These are phyloP conservation scores for Peniophora sp. DNA, from an alignment of 1,284 basidiomycete species.

Conservation along the genomic window DNA sequence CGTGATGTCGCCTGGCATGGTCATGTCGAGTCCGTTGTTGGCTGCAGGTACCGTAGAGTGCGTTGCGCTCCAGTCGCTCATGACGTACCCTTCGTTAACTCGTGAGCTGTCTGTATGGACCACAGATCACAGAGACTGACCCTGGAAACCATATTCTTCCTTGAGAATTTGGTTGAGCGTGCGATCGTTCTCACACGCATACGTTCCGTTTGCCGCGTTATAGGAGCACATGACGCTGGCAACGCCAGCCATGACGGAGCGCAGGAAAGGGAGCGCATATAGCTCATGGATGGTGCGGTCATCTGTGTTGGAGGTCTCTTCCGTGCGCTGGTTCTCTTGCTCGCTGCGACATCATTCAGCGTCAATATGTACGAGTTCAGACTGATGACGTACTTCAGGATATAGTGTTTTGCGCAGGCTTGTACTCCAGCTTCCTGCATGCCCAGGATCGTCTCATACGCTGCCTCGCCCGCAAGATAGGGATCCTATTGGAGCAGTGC, in stretches of 20 bases:
- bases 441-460: slow-evolving; percentile 70
- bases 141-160: slow-evolving; percentile 27
- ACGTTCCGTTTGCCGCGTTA: slow-evolving; percentile 68
- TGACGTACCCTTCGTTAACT: slow-evolving; percentile 12
- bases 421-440: slow-evolving; percentile 70
- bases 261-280: slow-evolving; percentile 67
- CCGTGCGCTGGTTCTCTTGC: slow-evolving; percentile 55
- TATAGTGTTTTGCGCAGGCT: slow-evolving; percentile 72
- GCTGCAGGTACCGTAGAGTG: slow-evolving; percentile 10
- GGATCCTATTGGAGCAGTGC: slow-evolving; percentile 36
- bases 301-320: slow-evolving; percentile 59
- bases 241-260: slow-evolving; percentile 67
- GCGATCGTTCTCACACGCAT: slow-evolving; percentile 73
- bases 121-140: too few species aligned
- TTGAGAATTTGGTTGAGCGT: slow-evolving; percentile 71
- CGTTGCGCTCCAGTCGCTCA: slow-evolving; percentile 20
- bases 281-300: slow-evolving; percentile 74
- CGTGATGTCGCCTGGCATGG: slow-evolving; percentile 17
- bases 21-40: slow-evolving; percentile 16
- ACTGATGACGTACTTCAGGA: slow-evolving; percentile 50
- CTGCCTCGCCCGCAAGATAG: slow-evolving; percentile 64
- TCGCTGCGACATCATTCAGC: slow-evolving; percentile 31
- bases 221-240: slow-evolving; percentile 76
- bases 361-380: not conserved
- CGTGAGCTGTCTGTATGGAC: too few species aligned